Evolutionary conservation across 306 rosid species (phyloP).

Genomic region (Quillaja saponaria): DNA sequence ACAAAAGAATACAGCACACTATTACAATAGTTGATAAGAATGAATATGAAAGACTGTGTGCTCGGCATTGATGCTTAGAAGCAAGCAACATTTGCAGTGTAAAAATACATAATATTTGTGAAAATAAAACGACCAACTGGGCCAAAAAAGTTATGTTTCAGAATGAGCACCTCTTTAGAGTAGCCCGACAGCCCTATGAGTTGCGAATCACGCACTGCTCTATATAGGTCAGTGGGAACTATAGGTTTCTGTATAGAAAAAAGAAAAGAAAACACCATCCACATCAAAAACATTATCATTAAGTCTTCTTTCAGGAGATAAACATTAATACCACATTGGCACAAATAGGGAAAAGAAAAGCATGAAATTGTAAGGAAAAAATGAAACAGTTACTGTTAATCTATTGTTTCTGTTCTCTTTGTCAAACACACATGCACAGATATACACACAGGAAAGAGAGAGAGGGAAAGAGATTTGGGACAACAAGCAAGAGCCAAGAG

Average conservation of each 20-base stretch:
- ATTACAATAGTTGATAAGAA: no score
- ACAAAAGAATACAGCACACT: no score
- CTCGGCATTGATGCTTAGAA: background rate
- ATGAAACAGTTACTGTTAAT: background rate
- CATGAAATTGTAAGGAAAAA: slow-evolving; percentile 4
- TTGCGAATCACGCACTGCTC: slow-evolving; percentile 85
- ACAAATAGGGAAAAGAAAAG: slow-evolving; percentile 7
- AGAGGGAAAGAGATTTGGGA: background rate
- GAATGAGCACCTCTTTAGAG: slow-evolving; percentile 79
- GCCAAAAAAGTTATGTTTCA: slow-evolving; percentile 19
- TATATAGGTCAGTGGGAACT: slow-evolving; percentile 67
- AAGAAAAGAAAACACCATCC: slow-evolving; percentile 27
- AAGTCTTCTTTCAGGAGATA: slow-evolving; percentile 20
- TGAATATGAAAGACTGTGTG: background rate
- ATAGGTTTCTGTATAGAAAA: slow-evolving; percentile 73
- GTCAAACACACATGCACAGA: background rate
- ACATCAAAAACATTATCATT: slow-evolving; percentile 23
- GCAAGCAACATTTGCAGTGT: slow-evolving; percentile 10
- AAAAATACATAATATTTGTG: slow-evolving; percentile 14
- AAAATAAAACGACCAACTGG: background rate
- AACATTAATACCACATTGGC: slow-evolving; percentile 18
- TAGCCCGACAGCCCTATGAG: slow-evolving; percentile 92
- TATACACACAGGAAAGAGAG: slow-evolving; percentile 16
- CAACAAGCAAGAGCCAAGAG: background rate
- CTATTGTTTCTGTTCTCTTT: background rate